These are phyloP conservation scores for Pseudogymnoascus sp. DNA, from an alignment of 2,329 filamentous ascomycete genomes.

Conservation along the genomic window DNA sequence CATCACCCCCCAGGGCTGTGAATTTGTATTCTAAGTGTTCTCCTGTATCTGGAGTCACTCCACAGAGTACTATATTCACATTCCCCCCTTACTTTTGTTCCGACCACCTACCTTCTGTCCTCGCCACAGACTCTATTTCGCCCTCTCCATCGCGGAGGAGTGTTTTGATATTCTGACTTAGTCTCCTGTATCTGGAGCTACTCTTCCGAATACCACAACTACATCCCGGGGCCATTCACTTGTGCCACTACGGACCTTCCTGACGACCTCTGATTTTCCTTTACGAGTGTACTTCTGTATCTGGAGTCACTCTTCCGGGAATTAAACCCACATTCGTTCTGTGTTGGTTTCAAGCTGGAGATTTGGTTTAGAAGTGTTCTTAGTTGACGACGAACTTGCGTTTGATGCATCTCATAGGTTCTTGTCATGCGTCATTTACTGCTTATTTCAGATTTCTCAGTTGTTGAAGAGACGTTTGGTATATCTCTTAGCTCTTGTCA, in stretches of 20 bases:
- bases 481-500: not conserved
- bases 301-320: not conserved
- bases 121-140: not conserved
- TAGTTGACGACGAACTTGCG: not conserved
- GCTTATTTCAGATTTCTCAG: not conserved
- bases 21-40: not conserved
- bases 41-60: not conserved
- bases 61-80: not conserved
- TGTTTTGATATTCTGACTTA: not conserved
- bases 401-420: not conserved
- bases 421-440: not conserved
- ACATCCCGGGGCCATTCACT: not conserved
- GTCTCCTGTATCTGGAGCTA: not conserved
- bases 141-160: not conserved
- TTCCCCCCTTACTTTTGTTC: not conserved
- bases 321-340: not conserved
- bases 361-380: not conserved
- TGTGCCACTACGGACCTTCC: not conserved
- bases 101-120: not conserved
- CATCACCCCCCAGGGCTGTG: not conserved
- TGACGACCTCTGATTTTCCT: not conserved
- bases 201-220: not conserved
- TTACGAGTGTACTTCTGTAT: not conserved
- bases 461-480: not conserved
- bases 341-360: not conserved